These are phyloP conservation scores for Otatea glauca DNA, from an alignment of 176 grass and related monocot genomes.

Conservation along the genomic window DNA sequence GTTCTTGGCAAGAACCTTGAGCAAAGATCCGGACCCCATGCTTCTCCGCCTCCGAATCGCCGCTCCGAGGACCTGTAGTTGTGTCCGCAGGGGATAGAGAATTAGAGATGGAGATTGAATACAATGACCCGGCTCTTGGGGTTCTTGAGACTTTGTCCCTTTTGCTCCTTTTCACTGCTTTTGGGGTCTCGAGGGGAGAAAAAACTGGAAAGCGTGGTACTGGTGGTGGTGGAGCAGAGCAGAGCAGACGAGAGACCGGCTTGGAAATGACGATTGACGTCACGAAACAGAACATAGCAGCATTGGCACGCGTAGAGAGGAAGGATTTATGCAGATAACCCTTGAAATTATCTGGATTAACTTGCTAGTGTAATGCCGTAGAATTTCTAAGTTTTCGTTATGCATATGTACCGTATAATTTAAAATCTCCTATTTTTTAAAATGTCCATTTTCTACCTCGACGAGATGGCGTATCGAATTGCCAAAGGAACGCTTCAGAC, in stretches of 20 bases:
- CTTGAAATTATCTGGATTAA: background rate
- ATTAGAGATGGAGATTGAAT: background rate
- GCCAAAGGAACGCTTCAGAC: no score
- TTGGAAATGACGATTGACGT: constrained; percentile 44
- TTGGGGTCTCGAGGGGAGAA: constrained; percentile 46
- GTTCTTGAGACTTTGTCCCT: background rate
- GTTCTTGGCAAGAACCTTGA: constrained; percentile 72
- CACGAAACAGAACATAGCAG: constrained; percentile 18
- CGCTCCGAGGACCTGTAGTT: background rate
- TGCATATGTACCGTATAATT: no score
- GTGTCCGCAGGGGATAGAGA: background rate
- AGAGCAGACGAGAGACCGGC: constrained; percentile 22
- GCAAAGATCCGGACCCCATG: constrained; percentile 61
- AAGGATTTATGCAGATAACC: background rate
- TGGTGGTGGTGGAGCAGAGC: background rate
- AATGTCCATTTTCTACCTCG: no score
- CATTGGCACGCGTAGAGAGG: constrained; percentile 42
- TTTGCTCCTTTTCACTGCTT: constrained; percentile 41
- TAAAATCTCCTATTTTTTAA: no score
- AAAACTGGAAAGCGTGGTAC: constrained; percentile 37
- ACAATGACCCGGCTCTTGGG: background rate
- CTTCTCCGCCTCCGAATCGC: background rate
- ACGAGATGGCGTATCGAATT: no score
- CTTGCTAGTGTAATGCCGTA: background rate
- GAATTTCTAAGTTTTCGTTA: no score